These are phyloP conservation scores for Leccinum olivaceopallidum DNA, from an alignment of 768 basidiomycete species.

Conservation along the genomic window DNA sequence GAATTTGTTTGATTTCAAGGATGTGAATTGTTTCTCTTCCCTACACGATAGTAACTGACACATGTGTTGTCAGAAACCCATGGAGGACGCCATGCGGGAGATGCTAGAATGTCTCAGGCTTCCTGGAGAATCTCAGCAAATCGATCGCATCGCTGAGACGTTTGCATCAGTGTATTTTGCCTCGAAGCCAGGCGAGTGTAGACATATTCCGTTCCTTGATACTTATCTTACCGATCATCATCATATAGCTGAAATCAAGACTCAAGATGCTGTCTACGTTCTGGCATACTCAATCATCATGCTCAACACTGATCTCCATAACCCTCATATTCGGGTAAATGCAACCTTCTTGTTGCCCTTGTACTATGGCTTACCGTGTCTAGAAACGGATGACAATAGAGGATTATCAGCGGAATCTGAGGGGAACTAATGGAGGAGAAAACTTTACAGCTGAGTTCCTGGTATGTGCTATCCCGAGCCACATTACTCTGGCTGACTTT, in stretches of 20 bases:
- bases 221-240: neutral
- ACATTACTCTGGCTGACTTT: slow-evolving; percentile 12
- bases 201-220: neutral
- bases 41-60: slow-evolving; percentile 2
- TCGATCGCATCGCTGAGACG: slow-evolving; percentile 88
- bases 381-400: slow-evolving; percentile 97
- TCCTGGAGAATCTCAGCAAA: slow-evolving; percentile 95
- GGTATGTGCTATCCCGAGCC: slow-evolving; percentile 41
- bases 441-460: slow-evolving; percentile 88
- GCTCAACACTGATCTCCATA: slow-evolving; percentile 97
- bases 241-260: slow-evolving; percentile 77
- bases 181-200: slow-evolving; percentile 63
- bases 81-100: slow-evolving; percentile 96
- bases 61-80: slow-evolving; percentile 65
- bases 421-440: slow-evolving; percentile 85
- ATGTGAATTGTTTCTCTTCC: slow-evolving; percentile 49
- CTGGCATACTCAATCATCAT: slow-evolving; percentile 95
- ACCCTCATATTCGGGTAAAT: slow-evolving; percentile 85
- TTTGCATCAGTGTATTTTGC: slow-evolving; percentile 93
- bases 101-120: slow-evolving; percentile 91
- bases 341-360: slow-evolving; percentile 4
- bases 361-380: slow-evolving; percentile 7
- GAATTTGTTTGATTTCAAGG: slow-evolving; percentile 83
- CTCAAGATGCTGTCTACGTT: slow-evolving; percentile 91
- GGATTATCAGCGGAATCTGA: slow-evolving; percentile 88